Evolutionary conservation across 768 basidiomycete species (phyloP).

Genomic region (Pleurotus eryngii): DNA sequence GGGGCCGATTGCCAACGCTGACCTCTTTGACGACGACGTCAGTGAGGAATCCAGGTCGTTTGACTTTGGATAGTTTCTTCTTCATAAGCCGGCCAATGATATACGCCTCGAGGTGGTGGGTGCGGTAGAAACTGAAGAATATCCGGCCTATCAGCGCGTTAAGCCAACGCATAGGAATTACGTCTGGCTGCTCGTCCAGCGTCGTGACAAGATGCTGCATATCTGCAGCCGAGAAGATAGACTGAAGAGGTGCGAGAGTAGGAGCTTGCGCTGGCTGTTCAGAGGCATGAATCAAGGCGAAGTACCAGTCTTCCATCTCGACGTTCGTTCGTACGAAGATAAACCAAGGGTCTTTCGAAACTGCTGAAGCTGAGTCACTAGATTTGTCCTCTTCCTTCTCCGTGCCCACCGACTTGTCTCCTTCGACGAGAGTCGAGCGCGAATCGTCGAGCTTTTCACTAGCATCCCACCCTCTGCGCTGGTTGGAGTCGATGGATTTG

Average conservation of each 20-base stretch:
- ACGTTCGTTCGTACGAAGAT: constrained; percentile 85
- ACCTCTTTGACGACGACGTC: constrained; percentile 88
- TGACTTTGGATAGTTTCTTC: constrained; percentile 92
- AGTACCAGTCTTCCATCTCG: constrained; percentile 98
- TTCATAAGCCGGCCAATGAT: constrained; percentile 90
- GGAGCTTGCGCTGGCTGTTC: constrained; percentile 60
- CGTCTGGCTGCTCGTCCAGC: constrained; percentile 90
- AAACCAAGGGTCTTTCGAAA: constrained; percentile 74
- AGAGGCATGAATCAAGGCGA: constrained; percentile 74
- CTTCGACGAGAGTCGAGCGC: constrained; percentile 21
- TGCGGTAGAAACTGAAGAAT: constrained; percentile 90
- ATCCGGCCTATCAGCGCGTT: constrained; percentile 91
- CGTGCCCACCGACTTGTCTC: constrained; percentile 28
- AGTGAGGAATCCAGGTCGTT: constrained; percentile 80
- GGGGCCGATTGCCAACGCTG: constrained; percentile 78
- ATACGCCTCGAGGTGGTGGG: constrained; percentile 73
- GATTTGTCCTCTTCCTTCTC: constrained; percentile 46
- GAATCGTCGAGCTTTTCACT: constrained; percentile 27
- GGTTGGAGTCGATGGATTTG: constrained; percentile 55
- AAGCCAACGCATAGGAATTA: constrained; percentile 96
- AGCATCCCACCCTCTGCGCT: constrained; percentile 28
- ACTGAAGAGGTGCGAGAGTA: constrained; percentile 53
- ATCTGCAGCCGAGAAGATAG: constrained; percentile 71
- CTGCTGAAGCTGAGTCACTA: constrained; percentile 38
- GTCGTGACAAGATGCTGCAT: constrained; percentile 82